Percentiles rank a stretch among this genome's conserved stretches.
These are phyloP conservation scores for Talaromyces sp. DNA, from an alignment of 2,329 filamentous ascomycete genomes.

Conservation along the genomic window DNA sequence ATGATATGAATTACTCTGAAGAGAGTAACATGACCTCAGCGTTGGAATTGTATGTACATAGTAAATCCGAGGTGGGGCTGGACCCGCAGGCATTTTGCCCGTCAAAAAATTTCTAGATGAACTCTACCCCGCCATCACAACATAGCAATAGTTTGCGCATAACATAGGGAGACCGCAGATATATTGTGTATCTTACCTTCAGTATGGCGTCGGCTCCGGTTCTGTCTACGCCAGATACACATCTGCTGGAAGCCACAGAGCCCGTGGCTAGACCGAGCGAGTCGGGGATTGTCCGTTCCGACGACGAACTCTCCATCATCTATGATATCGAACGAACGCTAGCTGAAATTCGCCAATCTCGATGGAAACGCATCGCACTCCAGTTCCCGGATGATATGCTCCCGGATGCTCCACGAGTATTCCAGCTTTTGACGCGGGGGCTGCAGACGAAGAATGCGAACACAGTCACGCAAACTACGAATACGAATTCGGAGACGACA, in stretches of 20 bases:
- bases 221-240: conserved; percentile 61
- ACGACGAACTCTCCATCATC: conserved; percentile 69
- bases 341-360: conserved; percentile 66
- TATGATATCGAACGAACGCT: conserved; percentile 86
- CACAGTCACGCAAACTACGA: neutral
- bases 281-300: conserved; percentile 42
- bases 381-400: conserved; percentile 96
- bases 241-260: conserved; percentile 56
- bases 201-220: conserved; percentile 50
- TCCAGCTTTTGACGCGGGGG: conserved; percentile 59
- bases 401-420: conserved; percentile 76
- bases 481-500: neutral
- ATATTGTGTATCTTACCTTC: neutral
- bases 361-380: conserved; percentile 76
- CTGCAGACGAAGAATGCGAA: conserved; percentile 36
- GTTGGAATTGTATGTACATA: neutral
- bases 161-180: neutral
- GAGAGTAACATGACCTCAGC: neutral
- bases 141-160: neutral
- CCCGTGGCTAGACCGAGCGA: conserved; percentile 35
- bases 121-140: conserved; percentile 17
- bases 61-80: neutral
- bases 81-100: neutral
- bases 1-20: neutral
- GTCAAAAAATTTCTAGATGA: conserved; percentile 16